phyloP scores from a whole-genome alignment of 2,329 filamentous ascomycete species.

The Hypoxylon sp. region DNA sequence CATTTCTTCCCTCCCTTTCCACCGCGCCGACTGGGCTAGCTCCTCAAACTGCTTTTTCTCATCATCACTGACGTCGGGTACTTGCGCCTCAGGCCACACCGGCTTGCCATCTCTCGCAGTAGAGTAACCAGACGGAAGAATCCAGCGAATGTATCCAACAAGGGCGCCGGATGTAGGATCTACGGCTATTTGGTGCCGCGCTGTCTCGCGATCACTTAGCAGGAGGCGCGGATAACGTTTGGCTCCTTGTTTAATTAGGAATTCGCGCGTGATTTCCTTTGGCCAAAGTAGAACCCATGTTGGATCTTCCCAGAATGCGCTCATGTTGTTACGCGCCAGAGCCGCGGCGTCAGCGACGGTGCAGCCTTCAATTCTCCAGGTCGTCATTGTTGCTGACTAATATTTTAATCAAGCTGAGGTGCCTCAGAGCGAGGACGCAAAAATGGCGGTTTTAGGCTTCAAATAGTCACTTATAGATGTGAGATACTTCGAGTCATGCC shows the following conservation, averaged over 20 bases:
- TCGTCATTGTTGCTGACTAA: background rate
- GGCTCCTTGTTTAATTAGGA: conserved; percentile 25
- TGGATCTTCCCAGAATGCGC: conserved; percentile 48
- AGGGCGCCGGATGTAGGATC: conserved; percentile 24
- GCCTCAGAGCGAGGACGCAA: background rate
- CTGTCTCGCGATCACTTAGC: conserved; percentile 16
- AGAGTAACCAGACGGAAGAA: conserved; percentile 8
- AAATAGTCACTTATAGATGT: background rate
- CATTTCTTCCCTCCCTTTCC: conserved; percentile 20
- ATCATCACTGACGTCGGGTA: conserved; percentile 1
- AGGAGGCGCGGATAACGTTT: conserved; percentile 31
- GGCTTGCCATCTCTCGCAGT: conserved; percentile 3
- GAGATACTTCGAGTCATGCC: background rate
- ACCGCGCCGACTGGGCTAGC: conserved; percentile 11
- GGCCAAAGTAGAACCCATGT: conserved; percentile 46
- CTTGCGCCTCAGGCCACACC: conserved; percentile 18
- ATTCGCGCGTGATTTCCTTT: conserved; percentile 23
- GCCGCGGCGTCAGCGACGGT: conserved; percentile 44
- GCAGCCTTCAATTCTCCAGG: conserved; percentile 36
- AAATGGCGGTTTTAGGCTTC: background rate
- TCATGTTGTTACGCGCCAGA: conserved; percentile 49
- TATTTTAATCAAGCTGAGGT: background rate
- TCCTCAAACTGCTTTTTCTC: conserved; percentile 14
- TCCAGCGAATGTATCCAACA: conserved; percentile 33
- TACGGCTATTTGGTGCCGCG: conserved; percentile 36